Evolutionary conservation across 345 rosid species (phyloP).

Genomic region (Bruguiera gymnorhiza): DNA sequence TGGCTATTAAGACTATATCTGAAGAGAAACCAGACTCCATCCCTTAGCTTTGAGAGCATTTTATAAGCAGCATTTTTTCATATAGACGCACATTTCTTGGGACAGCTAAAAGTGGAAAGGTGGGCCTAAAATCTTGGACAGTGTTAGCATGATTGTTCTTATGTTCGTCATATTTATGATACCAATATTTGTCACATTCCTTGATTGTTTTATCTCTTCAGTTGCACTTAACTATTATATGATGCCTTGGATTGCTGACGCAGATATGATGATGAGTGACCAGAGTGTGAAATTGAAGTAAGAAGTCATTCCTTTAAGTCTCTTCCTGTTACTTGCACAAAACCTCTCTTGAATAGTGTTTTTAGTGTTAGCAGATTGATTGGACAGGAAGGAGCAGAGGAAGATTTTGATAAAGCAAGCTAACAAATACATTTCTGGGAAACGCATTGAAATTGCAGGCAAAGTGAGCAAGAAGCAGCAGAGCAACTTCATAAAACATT

Average conservation of each 20-base stretch:
- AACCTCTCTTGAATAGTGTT: not conserved
- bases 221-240: no score
- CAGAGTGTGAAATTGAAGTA: slow-evolving; percentile 81
- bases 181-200: no score
- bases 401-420: slow-evolving; percentile 50
- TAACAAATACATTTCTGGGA: slow-evolving; percentile 55
- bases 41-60: no score
- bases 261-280: slow-evolving; percentile 87
- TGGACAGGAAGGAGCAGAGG: slow-evolving; percentile 73
- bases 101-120: no score
- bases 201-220: no score
- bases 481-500: slow-evolving; percentile 60
- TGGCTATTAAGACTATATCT: no score
- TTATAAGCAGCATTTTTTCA: no score
- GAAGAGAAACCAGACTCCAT: no score
- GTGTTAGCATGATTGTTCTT: no score
- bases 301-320: slow-evolving; percentile 5
- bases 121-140: no score
- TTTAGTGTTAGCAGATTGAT: slow-evolving; percentile 4
- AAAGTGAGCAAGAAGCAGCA: slow-evolving; percentile 43
- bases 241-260: not conserved
- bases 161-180: no score
- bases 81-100: no score
- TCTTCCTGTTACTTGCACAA: not conserved
- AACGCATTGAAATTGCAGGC: slow-evolving; percentile 61